Base-by-base conservation (phyloP, 1,284 basidiomycete genomes). In the Somion occarium region DNA sequence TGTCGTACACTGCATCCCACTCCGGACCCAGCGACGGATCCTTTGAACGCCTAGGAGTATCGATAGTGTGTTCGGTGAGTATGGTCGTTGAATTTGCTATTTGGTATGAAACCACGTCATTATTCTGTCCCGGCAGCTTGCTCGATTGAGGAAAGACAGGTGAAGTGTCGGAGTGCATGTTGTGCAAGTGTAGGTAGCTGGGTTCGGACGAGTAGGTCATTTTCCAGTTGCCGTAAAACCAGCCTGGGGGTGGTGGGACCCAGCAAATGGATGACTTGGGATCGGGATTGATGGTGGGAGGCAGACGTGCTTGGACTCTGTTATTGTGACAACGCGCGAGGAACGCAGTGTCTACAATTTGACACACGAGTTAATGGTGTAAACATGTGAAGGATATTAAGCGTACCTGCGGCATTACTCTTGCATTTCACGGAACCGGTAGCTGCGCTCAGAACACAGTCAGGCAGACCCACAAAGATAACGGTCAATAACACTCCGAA, bases 151-250 rank as follows among this genome's bases (percentile, higher is more conserved):
- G 49, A 23, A 50, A 50, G 42, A 44, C 42, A 22, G 49, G 49
- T 25, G 49, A 44, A 22, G 42, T 12, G 18, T 44, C 39, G n/a
- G n/a, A 44, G 25, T 50, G 49, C 25, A 50, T 18, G 42, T 50
- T 50, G 3, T 22, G 26, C 3, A 30, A 44, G 2, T 41, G 41
- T 5, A n/a, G 23, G 27, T 50, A 50, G 26, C 12, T 25, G 4
- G 25, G 27, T 30, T 44, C 26, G 13, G 49, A 44, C 3, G 42
- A 19, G 22, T 44, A 38, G 18, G 42, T 44, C 20, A 44, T 19
- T 15, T 44, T 50, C 49, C 49, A 50, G 19, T 44, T 50, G 41
- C 42, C 49, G 24, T 50, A 50, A 11, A 34, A 30, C 42, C 49
- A 50, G 19, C 42, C 41, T 5, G 37, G 34, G 9, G 46, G 46